These are phyloP conservation scores for Warburgia ugandensis DNA, from an alignment of 164 flowering plant genomes.

Conservation along the genomic window DNA sequence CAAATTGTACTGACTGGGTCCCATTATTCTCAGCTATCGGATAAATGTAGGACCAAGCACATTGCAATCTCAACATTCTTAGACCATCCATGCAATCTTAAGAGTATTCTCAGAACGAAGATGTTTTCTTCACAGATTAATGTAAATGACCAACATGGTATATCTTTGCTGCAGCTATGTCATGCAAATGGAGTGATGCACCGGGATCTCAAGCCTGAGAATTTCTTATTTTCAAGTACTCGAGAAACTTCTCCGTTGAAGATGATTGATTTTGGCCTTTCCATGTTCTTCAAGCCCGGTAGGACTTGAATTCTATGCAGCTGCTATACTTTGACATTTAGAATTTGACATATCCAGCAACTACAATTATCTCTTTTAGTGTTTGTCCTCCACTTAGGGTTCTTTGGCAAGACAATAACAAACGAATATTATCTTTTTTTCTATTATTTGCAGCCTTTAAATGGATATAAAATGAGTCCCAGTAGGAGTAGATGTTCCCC, in stretches of 20 bases:
- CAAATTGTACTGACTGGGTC: too few relatives aligned
- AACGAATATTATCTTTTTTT: too few relatives aligned
- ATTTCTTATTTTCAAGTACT: constrained; percentile 44
- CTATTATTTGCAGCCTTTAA: background rate
- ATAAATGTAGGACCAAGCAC: too few relatives aligned
- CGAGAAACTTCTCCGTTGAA: constrained; percentile 36
- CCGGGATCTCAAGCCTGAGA: constrained; percentile 67
- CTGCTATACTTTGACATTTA: too few relatives aligned
- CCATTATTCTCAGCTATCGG: too few relatives aligned
- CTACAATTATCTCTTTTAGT: background rate
- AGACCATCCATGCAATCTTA: too few relatives aligned
- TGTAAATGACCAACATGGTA: too few relatives aligned
- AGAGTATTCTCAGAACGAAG: too few relatives aligned
- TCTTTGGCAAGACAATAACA: background rate
- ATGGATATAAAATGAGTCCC: too few relatives aligned
- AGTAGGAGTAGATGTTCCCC: too few relatives aligned
- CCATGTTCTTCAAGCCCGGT: constrained; percentile 60
- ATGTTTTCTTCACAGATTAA: too few relatives aligned
- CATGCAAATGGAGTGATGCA: constrained; percentile 66
- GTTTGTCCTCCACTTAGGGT: background rate
- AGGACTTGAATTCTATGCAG: background rate
- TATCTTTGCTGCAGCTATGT: constrained; percentile 20
- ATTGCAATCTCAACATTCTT: too few relatives aligned
- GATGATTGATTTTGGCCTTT: constrained; percentile 72
- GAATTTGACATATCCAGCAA: background rate